phyloP scores from a whole-genome alignment of 768 basidiomycete genomes.

The Clitopilus passeckerianus region DNA sequence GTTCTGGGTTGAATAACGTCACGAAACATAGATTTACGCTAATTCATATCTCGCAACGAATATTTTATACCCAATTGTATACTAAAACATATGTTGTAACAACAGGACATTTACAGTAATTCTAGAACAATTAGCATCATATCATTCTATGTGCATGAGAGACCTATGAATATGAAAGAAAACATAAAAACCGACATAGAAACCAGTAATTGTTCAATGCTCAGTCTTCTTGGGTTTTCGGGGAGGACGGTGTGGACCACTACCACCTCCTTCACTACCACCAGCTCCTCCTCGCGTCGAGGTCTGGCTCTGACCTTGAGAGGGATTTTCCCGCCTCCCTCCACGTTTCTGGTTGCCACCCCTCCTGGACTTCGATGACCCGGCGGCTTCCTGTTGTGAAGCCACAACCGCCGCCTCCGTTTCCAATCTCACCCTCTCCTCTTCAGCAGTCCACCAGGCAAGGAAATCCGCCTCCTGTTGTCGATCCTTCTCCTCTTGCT shows the following conservation, averaged over 20 bases:
- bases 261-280: not conserved
- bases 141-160: not conserved
- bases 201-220: not conserved
- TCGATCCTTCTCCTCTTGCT: slow-evolving; percentile 71
- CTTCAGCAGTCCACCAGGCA: slow-evolving; percentile 87
- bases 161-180: not conserved
- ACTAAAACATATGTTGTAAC: not conserved
- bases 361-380: not conserved
- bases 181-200: too few species aligned
- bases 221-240: not conserved
- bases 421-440: slow-evolving; percentile 60
- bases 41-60: not conserved
- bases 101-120: not conserved
- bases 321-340: not conserved
- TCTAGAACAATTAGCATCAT: not conserved
- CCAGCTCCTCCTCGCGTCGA: not conserved
- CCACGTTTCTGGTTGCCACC: not conserved
- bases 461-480: slow-evolving; percentile 77
- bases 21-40: not conserved
- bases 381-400: not conserved
- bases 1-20: slow-evolving; percentile 39
- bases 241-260: not conserved
- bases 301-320: not conserved
- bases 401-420: slow-evolving; percentile 6
- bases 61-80: slow-evolving; percentile 1